Evolutionary conservation across 345 rosid genomes (phyloP).

Genomic region (Alliaria petiolata): DNA sequence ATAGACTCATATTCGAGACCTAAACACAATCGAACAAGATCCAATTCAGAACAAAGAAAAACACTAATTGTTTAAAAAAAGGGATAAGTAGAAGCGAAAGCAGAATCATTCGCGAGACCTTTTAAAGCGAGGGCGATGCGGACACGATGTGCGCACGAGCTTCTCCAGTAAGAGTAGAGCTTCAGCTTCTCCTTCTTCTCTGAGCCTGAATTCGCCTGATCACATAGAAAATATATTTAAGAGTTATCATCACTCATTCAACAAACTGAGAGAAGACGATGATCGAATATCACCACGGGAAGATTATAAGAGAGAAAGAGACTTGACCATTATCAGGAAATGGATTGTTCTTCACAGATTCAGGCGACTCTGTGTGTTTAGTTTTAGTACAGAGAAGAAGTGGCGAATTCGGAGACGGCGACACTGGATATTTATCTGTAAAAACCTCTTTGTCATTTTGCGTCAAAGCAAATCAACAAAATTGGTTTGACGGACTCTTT

Average conservation of each 20-base stretch:
- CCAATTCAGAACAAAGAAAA: background rate
- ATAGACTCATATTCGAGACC: constrained; percentile 66
- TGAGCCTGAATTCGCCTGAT: constrained; percentile 13
- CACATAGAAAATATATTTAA: background rate
- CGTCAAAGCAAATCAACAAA: background rate
- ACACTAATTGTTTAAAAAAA: too few relatives aligned
- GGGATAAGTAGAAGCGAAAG: background rate
- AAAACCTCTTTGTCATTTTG: background rate
- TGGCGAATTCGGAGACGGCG: constrained; percentile 18
- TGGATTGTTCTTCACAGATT: background rate
- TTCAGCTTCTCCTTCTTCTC: constrained; percentile 29
- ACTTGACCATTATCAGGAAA: constrained; percentile 7
- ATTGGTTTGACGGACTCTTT: background rate
- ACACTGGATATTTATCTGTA: too few relatives aligned
- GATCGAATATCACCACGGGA: background rate
- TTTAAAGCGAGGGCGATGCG: constrained; percentile 75
- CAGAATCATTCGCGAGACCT: constrained; percentile 29
- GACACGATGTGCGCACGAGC: constrained; percentile 77
- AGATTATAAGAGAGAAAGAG: background rate
- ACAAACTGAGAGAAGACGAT: background rate
- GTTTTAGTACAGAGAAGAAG: background rate
- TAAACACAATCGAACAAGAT: constrained; percentile 12
- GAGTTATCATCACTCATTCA: too few relatives aligned
- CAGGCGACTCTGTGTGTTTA: background rate
- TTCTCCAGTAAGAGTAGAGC: constrained; percentile 68